These are phyloP conservation scores for Stellera chamaejasme DNA, from an alignment of 345 rosid genomes.

Conservation along the genomic window DNA sequence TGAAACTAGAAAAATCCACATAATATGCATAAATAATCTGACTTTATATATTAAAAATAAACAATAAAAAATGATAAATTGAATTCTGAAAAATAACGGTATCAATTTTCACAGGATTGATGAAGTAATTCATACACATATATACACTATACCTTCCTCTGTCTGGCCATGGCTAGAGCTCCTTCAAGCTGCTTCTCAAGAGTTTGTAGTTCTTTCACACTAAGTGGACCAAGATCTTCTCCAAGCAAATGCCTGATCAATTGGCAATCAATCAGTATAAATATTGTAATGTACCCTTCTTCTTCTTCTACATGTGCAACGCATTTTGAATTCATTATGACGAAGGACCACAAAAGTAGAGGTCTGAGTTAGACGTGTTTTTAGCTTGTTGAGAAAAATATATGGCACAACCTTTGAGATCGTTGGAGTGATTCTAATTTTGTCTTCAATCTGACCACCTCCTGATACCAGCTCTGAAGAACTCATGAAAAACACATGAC, in stretches of 20 bases:
- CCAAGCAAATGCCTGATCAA: slow-evolving; percentile 85
- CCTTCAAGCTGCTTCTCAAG: slow-evolving; percentile 83
- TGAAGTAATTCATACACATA: not conserved
- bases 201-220: slow-evolving; percentile 57
- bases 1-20: too few relatives aligned
- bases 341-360: not conserved
- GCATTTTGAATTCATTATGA: not conserved
- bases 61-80: too few relatives aligned
- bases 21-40: too few relatives aligned
- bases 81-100: too few relatives aligned
- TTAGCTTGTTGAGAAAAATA: not conserved
- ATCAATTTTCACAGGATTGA: too few relatives aligned
- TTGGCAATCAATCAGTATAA: not conserved
- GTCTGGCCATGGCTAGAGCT: slow-evolving; percentile 65
- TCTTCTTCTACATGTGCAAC: too few relatives aligned
- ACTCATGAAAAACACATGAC: too few relatives aligned
- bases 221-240: slow-evolving; percentile 75
- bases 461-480: slow-evolving; percentile 67
- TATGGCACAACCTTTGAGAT: slow-evolving; percentile 50
- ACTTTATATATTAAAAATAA: not conserved
- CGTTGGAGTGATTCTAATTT: slow-evolving; percentile 76
- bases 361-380: not conserved
- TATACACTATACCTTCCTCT: slow-evolving; percentile 48
- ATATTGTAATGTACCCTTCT: too few relatives aligned
- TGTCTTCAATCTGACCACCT: slow-evolving; percentile 61